Base-by-base conservation (phyloP, 2,329 filamentous ascomycete species). In the Ceratocystis harringtonii region DNA sequence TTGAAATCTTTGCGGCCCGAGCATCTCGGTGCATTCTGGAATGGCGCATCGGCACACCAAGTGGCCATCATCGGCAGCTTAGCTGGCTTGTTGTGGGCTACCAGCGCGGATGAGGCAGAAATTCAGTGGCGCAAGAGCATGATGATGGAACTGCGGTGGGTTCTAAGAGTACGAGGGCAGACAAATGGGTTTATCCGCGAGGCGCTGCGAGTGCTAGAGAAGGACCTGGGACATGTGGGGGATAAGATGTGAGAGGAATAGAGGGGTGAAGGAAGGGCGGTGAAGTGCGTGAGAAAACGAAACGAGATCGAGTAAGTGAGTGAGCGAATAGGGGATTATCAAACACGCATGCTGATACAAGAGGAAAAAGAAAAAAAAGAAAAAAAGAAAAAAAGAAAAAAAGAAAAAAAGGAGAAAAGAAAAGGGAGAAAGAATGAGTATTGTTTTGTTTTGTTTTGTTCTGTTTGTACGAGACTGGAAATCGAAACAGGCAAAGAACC, bases 1-100 rank as follows among this genome's bases (percentile, higher is more conserved):
- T 73, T 76, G 1, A 75, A 73, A 43, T 70, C 70, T 8, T 67
- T 73, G 32, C 70, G 72, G 8, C 74, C 75, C 1, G 75, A 77
- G 57, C 75, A 77, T 50, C 70, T 77, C 8, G 74, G 75, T 45
- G 74, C 74, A 17, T 77, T 77, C 45, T 77, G 75, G 75, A 76
- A 76, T 68, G 73, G 73, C 67, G 70, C 72, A 28, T 73, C 73
- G 2, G 66, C 66, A 50, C 66, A 67, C 28, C 70, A 70, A 43
- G 70, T 71, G 19, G 71, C 73, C n/a, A 69, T 74, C 45, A 72
- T 74, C 41, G 71, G 71, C 22, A 69, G 71, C 7, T 72, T 75
- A 57, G 71, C 71, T 1, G 70, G 71, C 4, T 65, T 74, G 6
- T 65, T 75, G 36, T 69, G 68, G 63, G 67, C 67, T 10, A 69